Percentiles rank a stretch among this genome's conserved stretches.
phyloP scores from a whole-genome alignment of 352 stramenopile species.

The Pythium aquatile region DNA sequence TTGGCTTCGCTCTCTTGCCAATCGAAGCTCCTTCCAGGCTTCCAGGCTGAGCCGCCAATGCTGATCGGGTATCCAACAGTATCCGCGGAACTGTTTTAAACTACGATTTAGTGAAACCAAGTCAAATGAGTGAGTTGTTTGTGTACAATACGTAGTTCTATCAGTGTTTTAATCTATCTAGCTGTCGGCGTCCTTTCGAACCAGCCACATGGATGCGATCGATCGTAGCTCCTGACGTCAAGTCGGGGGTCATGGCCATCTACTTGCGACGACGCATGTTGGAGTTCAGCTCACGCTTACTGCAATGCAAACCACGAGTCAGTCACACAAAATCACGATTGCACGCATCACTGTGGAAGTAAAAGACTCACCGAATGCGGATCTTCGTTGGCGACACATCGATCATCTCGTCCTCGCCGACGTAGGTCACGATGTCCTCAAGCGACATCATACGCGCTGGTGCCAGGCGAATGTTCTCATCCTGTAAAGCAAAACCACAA shows the following conservation, averaged over 20 bases:
- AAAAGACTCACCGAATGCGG: slow-evolving; percentile 68
- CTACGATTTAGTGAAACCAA: not conserved
- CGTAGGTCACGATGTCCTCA: slow-evolving; percentile 98
- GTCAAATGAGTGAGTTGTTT: not conserved
- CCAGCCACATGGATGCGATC: not conserved
- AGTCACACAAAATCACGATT: not conserved
- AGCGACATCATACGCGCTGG: slow-evolving; percentile 93
- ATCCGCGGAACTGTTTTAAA: not conserved
- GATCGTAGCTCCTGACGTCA: not conserved
- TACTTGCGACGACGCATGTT: slow-evolving; percentile 74
- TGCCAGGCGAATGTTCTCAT: slow-evolving; percentile 95
- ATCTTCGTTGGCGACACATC: slow-evolving; percentile 96
- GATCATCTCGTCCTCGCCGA: slow-evolving; percentile 98
- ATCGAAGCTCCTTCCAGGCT: not conserved
- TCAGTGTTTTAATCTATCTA: slow-evolving; percentile 26
- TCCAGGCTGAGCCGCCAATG: not conserved
- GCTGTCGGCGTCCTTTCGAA: slow-evolving; percentile 15
- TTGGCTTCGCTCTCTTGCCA: slow-evolving; percentile 4
- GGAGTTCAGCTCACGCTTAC: slow-evolving; percentile 67
- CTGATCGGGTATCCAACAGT: not conserved
- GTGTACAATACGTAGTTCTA: slow-evolving; percentile 16
- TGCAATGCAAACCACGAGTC: slow-evolving; percentile 12
- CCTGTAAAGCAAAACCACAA: slow-evolving; percentile 29
- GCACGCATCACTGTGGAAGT: not conserved
- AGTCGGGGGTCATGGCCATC: not conserved